Conservation (phyloP, 192 early-diverging fungal species). For the Backusella liffmaniae region DNA sequence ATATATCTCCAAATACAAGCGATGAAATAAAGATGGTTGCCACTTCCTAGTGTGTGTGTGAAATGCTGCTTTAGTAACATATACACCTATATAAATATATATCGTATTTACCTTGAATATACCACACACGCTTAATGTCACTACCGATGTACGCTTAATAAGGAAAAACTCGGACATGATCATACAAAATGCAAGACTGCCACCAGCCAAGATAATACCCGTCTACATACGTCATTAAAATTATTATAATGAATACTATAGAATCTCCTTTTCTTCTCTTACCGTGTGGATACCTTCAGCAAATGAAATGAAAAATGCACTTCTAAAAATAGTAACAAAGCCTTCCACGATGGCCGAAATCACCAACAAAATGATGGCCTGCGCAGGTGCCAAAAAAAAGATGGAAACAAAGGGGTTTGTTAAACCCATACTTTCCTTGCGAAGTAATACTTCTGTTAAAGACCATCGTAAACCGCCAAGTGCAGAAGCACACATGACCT, state of each 20-base stretch:
- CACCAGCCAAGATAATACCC: constrained; percentile 69
- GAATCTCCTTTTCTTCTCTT: neutral
- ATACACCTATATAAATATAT: too few relatives aligned
- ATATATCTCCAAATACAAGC: constrained; percentile 78
- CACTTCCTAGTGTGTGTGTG: constrained; percentile 62
- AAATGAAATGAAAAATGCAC: constrained; percentile 50
- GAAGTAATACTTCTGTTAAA: constrained; percentile 81
- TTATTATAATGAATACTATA: too few relatives aligned
- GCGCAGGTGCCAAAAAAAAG: constrained; percentile 79
- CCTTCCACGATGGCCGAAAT: constrained; percentile 70
- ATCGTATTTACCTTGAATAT: constrained; percentile 59
- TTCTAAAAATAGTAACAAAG: constrained; percentile 46
- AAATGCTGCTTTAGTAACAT: too few relatives aligned
- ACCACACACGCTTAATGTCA: constrained; percentile 88
- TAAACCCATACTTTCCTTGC: constrained; percentile 72
- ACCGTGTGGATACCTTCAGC: constrained; percentile 39
- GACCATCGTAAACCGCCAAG: constrained; percentile 91
- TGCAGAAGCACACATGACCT: constrained; percentile 77
- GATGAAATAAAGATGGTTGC: constrained; percentile 73
- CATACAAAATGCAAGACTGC: constrained; percentile 85
- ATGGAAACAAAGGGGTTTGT: constrained; percentile 88
- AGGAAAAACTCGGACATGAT: constrained; percentile 83
- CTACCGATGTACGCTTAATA: constrained; percentile 79
- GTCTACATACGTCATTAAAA: neutral
- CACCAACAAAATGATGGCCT: constrained; percentile 62